These are phyloP conservation scores for Corymbia calophylla DNA, from an alignment of 441 rosid genomes.

Conservation along the genomic window DNA sequence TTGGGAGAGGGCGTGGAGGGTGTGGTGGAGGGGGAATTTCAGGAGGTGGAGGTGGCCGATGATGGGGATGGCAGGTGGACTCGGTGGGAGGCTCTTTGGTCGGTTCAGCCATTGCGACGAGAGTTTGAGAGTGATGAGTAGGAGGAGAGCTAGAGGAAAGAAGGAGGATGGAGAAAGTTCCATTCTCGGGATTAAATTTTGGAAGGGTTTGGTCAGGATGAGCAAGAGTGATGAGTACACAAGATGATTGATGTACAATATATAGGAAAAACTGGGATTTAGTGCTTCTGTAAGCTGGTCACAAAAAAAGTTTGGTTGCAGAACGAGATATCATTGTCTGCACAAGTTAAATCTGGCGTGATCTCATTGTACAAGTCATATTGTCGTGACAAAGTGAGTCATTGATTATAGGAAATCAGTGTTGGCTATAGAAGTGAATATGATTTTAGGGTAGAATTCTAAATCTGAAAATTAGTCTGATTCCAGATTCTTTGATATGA, in stretches of 20 bases:
- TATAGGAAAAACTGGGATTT: not conserved
- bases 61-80: not conserved
- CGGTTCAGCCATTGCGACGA: not conserved
- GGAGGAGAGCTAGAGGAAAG: not conserved
- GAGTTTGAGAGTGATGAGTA: not conserved
- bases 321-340: not conserved
- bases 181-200: not conserved
- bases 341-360: too few relatives aligned
- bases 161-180: not conserved
- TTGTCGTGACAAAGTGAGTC: too few relatives aligned
- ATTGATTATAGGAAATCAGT: too few relatives aligned
- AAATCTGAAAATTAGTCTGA: too few relatives aligned
- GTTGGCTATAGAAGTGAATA: too few relatives aligned
- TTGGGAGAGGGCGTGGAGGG: not conserved
- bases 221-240: not conserved
- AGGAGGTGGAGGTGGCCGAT: not conserved
- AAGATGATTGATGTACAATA: not conserved
- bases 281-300: not conserved
- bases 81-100: not conserved
- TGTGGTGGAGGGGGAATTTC: not conserved
- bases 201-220: not conserved
- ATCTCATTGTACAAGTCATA: too few relatives aligned
- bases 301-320: too few relatives aligned
- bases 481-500: too few relatives aligned
- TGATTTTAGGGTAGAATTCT: too few relatives aligned